Evolutionary conservation across 176 grass and related monocot genomes (phyloP), one percentile per base, ranked within the genome.

Genomic region (Urochloa ruziziensis): DNA sequence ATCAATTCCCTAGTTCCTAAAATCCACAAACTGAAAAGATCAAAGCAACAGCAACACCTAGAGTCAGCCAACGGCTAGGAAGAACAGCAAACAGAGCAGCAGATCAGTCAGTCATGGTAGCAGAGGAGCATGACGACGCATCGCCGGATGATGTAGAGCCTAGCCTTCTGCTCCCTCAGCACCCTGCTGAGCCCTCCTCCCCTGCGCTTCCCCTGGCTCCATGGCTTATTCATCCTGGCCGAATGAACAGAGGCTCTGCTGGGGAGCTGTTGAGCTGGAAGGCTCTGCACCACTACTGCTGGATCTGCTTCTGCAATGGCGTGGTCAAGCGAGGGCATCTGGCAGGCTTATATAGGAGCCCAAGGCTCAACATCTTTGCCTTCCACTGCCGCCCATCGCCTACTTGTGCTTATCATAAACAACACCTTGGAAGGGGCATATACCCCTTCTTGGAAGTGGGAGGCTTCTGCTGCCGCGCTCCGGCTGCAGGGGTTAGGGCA

Each of bases 71-170:
- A 5, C 29, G 39, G 23, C 59, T 48, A 59, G 9, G 71, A 74
- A 48, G 33, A 85, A 53, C 32, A 53, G 37, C 27, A 56, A 42
- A 16, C 21, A n/a, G 36, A 37, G 11, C 18, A 23, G 32, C 10
- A 42, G 21, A 34, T 77, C 68, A 92, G 59, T 92, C 90, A 86
- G 59, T 92, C 90, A 86, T 92, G 90, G 60, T 82, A 88, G 79
- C 86, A 92, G 67, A 92, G 90, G 10, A 92, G 90, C 80, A 86
- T 89, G 74, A 92, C 86, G 29, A 92, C 79, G 67, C 90, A 92
- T 73, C 90, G 73, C 40, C 74, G 73, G 78, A 92, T 89, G 60
- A 89, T 89, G 82, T 86, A 89, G 37, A 92, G 83, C 82, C 86
- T 86, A 1, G 86, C 86, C 82, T 88, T 88, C 65, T 92, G 90